Conservation (phyloP, 2,329 filamentous ascomycete species). For the Spiromastix sp. region DNA sequence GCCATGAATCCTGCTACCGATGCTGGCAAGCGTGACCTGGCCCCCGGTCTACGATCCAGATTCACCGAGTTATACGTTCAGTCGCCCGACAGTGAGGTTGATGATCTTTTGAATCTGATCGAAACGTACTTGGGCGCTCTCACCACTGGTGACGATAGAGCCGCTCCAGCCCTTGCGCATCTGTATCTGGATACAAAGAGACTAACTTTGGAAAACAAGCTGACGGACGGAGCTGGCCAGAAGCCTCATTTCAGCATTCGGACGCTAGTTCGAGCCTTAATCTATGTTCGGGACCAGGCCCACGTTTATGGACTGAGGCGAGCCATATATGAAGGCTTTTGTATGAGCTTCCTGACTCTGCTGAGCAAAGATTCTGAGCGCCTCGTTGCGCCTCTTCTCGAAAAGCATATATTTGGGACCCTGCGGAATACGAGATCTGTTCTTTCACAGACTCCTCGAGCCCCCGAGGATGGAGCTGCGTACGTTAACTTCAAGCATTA, state of each 20-base stretch:
- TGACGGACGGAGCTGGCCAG: slow-evolving; percentile 93
- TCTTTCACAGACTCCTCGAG: slow-evolving; percentile 65
- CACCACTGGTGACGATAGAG: slow-evolving; percentile 59
- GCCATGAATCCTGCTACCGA: slow-evolving; percentile 99
- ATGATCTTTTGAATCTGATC: slow-evolving; percentile 80
- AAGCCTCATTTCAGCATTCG: slow-evolving; percentile 94
- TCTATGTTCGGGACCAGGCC: slow-evolving; percentile 76
- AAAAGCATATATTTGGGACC: slow-evolving; percentile 65
- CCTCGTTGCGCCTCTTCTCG: slow-evolving; percentile 66
- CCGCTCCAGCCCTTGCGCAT: slow-evolving; percentile 69
- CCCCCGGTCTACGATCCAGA: slow-evolving; percentile 74
- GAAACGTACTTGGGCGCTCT: slow-evolving; percentile 72
- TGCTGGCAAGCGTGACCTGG: slow-evolving; percentile 88
- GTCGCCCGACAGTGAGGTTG: slow-evolving; percentile 75
- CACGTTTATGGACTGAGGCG: slow-evolving; percentile 75
- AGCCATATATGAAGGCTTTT: slow-evolving; percentile 88
- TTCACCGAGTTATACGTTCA: slow-evolving; percentile 95
- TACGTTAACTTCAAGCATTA: slow-evolving; percentile 86
- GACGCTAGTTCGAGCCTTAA: slow-evolving; percentile 80
- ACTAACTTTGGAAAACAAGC: slow-evolving; percentile 65
- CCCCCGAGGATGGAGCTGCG: slow-evolving; percentile 62
- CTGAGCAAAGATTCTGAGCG: slow-evolving; percentile 73
- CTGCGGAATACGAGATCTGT: slow-evolving; percentile 61
- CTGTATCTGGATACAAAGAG: slow-evolving; percentile 83
- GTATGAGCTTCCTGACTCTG: slow-evolving; percentile 93